These are phyloP conservation scores for Boletus patriciae DNA, from an alignment of 768 basidiomycete species.

Conservation along the genomic window DNA sequence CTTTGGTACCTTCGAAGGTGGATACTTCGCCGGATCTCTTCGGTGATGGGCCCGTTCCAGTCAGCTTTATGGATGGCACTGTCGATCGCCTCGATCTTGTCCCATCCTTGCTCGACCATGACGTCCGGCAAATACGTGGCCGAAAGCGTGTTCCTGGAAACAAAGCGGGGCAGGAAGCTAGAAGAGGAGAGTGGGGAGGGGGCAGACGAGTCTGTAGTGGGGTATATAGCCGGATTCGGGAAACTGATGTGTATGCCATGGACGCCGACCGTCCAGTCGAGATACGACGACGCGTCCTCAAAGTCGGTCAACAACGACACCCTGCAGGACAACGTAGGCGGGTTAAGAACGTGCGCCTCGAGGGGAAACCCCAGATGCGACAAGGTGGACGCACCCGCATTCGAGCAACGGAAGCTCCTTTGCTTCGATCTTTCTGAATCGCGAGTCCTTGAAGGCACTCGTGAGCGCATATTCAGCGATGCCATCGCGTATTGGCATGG, in stretches of 20 bases:
- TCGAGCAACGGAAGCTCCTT: conserved; percentile 78
- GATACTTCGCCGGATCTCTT: conserved; percentile 74
- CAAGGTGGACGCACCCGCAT: conserved; percentile 67
- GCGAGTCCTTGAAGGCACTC: conserved; percentile 85
- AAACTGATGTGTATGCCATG: conserved; percentile 94
- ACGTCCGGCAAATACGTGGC: conserved; percentile 96
- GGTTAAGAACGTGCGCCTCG: neutral
- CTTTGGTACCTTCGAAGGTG: conserved; percentile 84
- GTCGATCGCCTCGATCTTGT: conserved; percentile 83
- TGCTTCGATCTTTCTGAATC: conserved; percentile 79
- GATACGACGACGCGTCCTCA: conserved; percentile 77
- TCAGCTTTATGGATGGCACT: conserved; percentile 94
- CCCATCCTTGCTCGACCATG: conserved; percentile 92
- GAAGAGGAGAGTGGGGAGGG: conserved; percentile 75
- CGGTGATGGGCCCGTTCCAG: conserved; percentile 78
- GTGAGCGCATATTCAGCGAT: conserved; percentile 88
- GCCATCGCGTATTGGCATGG: conserved; percentile 70
- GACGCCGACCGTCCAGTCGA: conserved; percentile 90
- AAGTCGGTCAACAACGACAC: conserved; percentile 94
- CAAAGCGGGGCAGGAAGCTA: conserved; percentile 52
- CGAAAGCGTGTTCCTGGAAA: conserved; percentile 61
- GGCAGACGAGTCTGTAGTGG: conserved; percentile 46
- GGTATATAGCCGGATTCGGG: conserved; percentile 69
- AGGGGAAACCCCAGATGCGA: neutral
- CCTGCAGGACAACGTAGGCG: conserved; percentile 39